Conservation (phyloP, 164 flowering plant genomes). For the Chimonanthus praecox region DNA sequence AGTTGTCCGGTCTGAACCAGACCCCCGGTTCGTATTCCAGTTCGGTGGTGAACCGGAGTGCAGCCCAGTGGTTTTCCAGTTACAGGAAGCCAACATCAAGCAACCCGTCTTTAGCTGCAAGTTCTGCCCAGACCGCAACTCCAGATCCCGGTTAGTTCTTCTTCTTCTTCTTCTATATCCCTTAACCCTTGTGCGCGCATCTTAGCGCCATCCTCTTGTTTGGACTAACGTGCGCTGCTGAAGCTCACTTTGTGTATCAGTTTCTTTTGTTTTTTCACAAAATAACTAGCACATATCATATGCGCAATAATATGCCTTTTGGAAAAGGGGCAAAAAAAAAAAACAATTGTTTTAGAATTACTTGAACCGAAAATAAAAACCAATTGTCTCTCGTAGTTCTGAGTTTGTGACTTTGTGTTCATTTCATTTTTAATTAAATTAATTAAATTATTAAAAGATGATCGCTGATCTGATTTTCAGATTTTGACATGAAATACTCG, state of each 20-base stretch:
- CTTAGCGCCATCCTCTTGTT: neutral
- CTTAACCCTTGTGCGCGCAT: neutral
- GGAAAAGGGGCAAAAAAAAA: too few relatives aligned
- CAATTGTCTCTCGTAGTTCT: too few relatives aligned
- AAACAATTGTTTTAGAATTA: too few relatives aligned
- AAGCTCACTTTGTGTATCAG: neutral
- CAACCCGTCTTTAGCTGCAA: constrained; percentile 98
- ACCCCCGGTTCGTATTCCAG: constrained; percentile 86
- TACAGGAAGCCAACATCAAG: constrained; percentile 59
- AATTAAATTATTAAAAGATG: too few relatives aligned
- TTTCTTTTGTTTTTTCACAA: neutral
- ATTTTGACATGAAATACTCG: too few relatives aligned
- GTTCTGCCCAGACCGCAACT: constrained; percentile 78
- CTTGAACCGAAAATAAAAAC: too few relatives aligned
- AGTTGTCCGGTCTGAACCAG: constrained; percentile 78
- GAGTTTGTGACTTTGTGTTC: too few relatives aligned
- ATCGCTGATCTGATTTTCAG: too few relatives aligned
- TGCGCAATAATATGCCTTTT: too few relatives aligned
- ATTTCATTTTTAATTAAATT: too few relatives aligned
- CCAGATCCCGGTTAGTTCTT: constrained; percentile 50
- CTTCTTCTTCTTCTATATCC: neutral
- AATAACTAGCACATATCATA: too few relatives aligned
- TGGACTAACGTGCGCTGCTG: neutral
- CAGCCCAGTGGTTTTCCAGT: constrained; percentile 88
- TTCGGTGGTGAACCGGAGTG: constrained; percentile 96